These are phyloP conservation scores for Pestalotiopsis sp. DNA, from an alignment of 2,329 filamentous ascomycete species.

Conservation along the genomic window DNA sequence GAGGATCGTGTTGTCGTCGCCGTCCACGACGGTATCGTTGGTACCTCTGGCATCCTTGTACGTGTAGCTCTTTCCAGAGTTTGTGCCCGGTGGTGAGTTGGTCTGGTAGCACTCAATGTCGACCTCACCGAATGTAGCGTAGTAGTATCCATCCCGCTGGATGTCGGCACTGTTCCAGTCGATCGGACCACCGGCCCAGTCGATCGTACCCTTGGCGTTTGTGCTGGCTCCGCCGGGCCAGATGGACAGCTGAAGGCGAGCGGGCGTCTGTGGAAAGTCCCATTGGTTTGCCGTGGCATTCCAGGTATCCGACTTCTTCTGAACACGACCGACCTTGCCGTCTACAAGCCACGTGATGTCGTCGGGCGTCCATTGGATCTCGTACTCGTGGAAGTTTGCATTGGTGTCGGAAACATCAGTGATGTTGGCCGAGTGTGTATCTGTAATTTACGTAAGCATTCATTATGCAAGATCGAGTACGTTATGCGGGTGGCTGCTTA, in stretches of 20 bases:
- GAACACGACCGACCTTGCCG: slow-evolving; percentile 71
- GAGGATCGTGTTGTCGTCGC: slow-evolving; percentile 72
- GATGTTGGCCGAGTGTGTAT: slow-evolving; percentile 74
- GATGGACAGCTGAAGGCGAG: slow-evolving; percentile 88
- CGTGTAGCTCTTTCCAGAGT: slow-evolving; percentile 71
- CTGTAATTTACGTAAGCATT: slow-evolving; percentile 40
- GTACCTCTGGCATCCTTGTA: slow-evolving; percentile 66
- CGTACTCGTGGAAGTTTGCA: slow-evolving; percentile 81
- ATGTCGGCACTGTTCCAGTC: slow-evolving; percentile 85
- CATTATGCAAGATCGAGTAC: neutral
- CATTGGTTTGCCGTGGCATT: slow-evolving; percentile 81
- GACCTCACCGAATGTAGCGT: slow-evolving; percentile 74
- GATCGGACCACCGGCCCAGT: slow-evolving; percentile 89
- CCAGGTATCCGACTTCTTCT: slow-evolving; percentile 79
- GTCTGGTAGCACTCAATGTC: slow-evolving; percentile 83
- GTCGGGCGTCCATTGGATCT: slow-evolving; percentile 90
- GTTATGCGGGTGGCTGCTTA: slow-evolving; percentile 48
- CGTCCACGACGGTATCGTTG: slow-evolving; percentile 76
- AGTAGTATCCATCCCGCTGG: slow-evolving; percentile 84
- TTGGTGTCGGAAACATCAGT: slow-evolving; percentile 67
- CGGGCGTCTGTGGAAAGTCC: slow-evolving; percentile 86
- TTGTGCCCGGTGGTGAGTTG: slow-evolving; percentile 61
- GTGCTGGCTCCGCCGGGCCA: slow-evolving; percentile 85
- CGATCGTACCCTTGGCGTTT: slow-evolving; percentile 81
- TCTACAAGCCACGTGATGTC: slow-evolving; percentile 85